These are phyloP conservation scores for Plectosphaerella plurivora DNA, from an alignment of 2,329 filamentous ascomycete genomes.

Conservation along the genomic window DNA sequence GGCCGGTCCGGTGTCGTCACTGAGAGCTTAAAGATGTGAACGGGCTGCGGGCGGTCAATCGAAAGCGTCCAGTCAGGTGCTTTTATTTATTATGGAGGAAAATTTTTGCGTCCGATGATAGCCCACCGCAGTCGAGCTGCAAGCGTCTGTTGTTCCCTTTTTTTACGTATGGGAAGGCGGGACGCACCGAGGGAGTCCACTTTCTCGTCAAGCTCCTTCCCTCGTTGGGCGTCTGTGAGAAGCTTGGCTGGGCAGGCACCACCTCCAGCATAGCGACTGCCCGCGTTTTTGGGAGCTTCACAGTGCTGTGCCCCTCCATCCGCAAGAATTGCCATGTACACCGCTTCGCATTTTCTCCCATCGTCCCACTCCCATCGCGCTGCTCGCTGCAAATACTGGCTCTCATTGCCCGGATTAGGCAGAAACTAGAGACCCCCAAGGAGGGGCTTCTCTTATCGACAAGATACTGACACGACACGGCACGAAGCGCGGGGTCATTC, in stretches of 20 bases:
- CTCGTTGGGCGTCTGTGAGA: not conserved
- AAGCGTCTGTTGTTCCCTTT: not conserved
- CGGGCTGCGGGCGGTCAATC: not conserved
- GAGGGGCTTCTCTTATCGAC: not conserved
- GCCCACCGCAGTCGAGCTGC: not conserved
- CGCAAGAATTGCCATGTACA: no score
- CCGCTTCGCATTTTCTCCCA: no score
- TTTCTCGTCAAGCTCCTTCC: not conserved
- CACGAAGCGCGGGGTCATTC: no score
- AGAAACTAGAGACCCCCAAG: not conserved
- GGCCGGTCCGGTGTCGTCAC: constrained; percentile 1
- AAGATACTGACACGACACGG: no score
- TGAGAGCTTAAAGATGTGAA: not conserved
- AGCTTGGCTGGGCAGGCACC: no score
- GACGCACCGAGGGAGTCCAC: not conserved
- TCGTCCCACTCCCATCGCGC: no score
- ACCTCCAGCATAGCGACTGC: no score
- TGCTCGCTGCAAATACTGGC: no score
- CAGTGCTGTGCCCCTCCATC: no score
- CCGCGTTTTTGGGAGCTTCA: no score
- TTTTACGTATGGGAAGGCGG: not conserved
- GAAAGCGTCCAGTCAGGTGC: not conserved
- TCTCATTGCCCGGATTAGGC: not conserved
- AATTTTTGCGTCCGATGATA: constrained; percentile 2
- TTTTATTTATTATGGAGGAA: constrained; percentile 2